A percentile compares a stretch with the other conserved stretches of the same genome.
Evolutionary conservation across 768 basidiomycete genomes (phyloP).

Genomic region (Suillus luteus): DNA sequence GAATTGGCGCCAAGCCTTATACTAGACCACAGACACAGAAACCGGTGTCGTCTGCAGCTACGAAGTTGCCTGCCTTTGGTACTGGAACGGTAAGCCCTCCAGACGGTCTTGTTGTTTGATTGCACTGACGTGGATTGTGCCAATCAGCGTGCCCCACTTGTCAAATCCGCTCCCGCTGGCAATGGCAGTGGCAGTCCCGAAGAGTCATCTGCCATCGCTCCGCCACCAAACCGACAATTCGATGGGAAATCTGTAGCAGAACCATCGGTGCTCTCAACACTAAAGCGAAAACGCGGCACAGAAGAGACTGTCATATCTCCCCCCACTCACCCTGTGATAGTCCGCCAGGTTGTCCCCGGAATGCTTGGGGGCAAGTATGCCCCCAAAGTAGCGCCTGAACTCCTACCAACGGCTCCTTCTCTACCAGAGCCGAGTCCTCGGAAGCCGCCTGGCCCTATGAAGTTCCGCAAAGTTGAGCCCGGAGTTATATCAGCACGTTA

Average conservation of each 20-base stretch:
- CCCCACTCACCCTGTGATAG: constrained; percentile 30
- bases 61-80: constrained; percentile 9
- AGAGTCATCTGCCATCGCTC: constrained; percentile 11
- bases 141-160: constrained; percentile 16
- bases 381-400: constrained; percentile 21
- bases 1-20: constrained; percentile 62
- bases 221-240: neutral
- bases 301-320: constrained; percentile 18
- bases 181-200: constrained; percentile 18
- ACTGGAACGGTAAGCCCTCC: neutral
- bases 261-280: constrained; percentile 17
- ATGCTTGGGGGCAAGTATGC: constrained; percentile 34
- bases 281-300: constrained; percentile 36
- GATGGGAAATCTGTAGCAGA: constrained; percentile 5
- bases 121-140: constrained; percentile 4
- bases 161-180: constrained; percentile 17
- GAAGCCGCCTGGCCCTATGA: constrained; percentile 32
- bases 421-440: constrained; percentile 19
- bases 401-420: constrained; percentile 10
- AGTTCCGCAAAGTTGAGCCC: constrained; percentile 42
- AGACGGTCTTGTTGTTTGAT: neutral
- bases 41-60: neutral
- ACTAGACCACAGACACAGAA: constrained; percentile 36
- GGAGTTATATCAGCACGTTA: constrained; percentile 37
- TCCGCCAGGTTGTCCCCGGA: constrained; percentile 41